Evolutionary conservation across 768 basidiomycete genomes (phyloP), one percentile per base, ranked within the genome.

Genomic region (Podaxis carcinomalis): DNA sequence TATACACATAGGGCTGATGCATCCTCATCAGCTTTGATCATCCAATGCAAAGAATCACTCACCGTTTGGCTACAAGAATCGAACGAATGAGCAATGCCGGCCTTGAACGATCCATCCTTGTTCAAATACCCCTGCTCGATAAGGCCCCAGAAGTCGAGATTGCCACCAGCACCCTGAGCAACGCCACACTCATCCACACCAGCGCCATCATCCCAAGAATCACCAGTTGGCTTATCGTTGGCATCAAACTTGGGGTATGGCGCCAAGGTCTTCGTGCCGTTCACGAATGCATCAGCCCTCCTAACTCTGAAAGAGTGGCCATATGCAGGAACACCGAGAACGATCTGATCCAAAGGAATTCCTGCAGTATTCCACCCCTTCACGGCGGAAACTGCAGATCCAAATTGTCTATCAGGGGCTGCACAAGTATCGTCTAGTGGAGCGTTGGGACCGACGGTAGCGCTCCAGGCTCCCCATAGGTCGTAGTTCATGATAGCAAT

Each of bases 371-470:
- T 81, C 95, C 95, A 97, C 11, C 79, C 76, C 5, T 77, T 68
- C 39, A 97, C 81, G 4, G 91, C 89, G 25, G 85, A 85, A 4
- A 80, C 77, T 10, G 91, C 94, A 59, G 92, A 95, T 4, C 92
- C 93, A 25, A 78, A 75, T 61, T 87, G 87, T 59, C 84, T 78
- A 6, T 72, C 68, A 7, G 83, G 70, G 36, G 84, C 66, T 0
- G 86, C 83, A 68, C 95, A 98, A 1, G 82, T 79, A 72, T 96
- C 87, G 47, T 87, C 76, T n/a, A 97, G 81, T 6, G 95, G 94
- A 3, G 95, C 87, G 72, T 95, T 96, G 10, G 95, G 89, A 1
- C 95, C 95, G 49, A 86, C 78, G 58, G 85, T 70, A 66, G 77
- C 70, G 71, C 80, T 84, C 83, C 85, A 89, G 4, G 81, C 72